Percentiles rank a stretch among this genome's conserved stretches.
Evolutionary conservation across 805 yeast genomes (phyloP).

Genomic region (Yamadazyma takamatsuzukensis): DNA sequence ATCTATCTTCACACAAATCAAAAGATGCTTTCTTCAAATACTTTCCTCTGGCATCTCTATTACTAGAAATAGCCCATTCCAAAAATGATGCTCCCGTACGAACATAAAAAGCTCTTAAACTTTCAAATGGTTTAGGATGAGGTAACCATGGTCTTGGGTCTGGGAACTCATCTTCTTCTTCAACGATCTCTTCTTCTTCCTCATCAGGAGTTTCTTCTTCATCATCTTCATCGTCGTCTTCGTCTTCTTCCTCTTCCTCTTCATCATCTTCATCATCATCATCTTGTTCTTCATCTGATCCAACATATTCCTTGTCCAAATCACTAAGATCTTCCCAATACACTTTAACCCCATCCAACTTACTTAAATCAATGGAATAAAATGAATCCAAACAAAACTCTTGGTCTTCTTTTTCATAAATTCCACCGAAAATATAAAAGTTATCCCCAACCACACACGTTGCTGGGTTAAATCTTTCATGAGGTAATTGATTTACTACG

Average conservation of each 20-base stretch:
- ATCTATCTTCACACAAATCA: conserved; percentile 87
- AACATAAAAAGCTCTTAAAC: conserved; percentile 75
- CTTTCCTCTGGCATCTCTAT: conserved; percentile 84
- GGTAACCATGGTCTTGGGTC: conserved; percentile 97
- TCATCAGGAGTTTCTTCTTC: conserved; percentile 65
- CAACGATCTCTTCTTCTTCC: conserved; percentile 59
- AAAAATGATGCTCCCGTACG: conserved; percentile 84
- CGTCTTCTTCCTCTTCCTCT: conserved; percentile 64
- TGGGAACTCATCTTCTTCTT: conserved; percentile 66
- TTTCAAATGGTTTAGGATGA: conserved; percentile 92
- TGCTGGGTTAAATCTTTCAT: conserved; percentile 82
- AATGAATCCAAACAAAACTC: conserved; percentile 83
- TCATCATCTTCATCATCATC: conserved; percentile 45
- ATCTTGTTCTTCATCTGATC: conserved; percentile 63
- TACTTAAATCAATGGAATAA: conserved; percentile 81
- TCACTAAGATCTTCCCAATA: conserved; percentile 85
- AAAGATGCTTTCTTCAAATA: conserved; percentile 84
- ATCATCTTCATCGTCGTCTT: conserved; percentile 36
- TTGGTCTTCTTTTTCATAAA: conserved; percentile 83
- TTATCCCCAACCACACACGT: conserved; percentile 82
- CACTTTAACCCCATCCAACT: conserved; percentile 81
- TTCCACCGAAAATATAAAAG: conserved; percentile 84
- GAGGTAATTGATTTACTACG: conserved; percentile 66
- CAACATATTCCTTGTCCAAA: conserved; percentile 47
- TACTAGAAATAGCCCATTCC: conserved; percentile 89